Conservation (phyloP, 75 land plant species). For the Gnetum montanum region DNA sequence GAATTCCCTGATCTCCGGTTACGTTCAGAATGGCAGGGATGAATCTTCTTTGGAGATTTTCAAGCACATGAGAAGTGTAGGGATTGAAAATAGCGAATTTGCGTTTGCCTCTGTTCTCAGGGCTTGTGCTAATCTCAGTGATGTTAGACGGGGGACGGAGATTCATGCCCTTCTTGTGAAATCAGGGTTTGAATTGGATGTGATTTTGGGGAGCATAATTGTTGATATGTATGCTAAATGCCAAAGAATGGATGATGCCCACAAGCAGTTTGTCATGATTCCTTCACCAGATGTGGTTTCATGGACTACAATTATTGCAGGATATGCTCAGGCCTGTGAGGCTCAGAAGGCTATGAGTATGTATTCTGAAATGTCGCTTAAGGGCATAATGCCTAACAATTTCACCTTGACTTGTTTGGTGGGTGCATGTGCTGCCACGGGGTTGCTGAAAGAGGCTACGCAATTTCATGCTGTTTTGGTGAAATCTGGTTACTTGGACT, state of each 20-base stretch:
- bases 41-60: slow-evolving; percentile 25
- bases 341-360: slow-evolving; percentile 13
- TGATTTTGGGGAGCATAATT: slow-evolving; percentile 41
- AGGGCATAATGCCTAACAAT: slow-evolving; percentile 38
- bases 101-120: slow-evolving; percentile 30
- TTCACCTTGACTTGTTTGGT: slow-evolving; percentile 30
- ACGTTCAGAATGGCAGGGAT: slow-evolving; percentile 27
- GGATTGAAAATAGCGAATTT: slow-evolving; percentile 22
- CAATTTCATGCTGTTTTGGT: slow-evolving; percentile 30
- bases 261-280: slow-evolving; percentile 36
- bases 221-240: slow-evolving; percentile 60
- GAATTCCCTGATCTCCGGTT: slow-evolving; percentile 62
- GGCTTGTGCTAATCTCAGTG: slow-evolving; percentile 19
- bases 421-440: slow-evolving; percentile 29
- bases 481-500: slow-evolving; percentile 26
- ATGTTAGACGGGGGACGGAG: slow-evolving; percentile 14
- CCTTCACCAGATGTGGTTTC: slow-evolving; percentile 45
- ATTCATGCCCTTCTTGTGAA: slow-evolving; percentile 20
- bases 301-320: slow-evolving; percentile 58
- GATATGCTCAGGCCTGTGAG: slow-evolving; percentile 29
- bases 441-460: slow-evolving; percentile 16
- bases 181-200: slow-evolving; percentile 27
- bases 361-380: slow-evolving; percentile 27
- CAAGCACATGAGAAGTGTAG: slow-evolving; percentile 22
- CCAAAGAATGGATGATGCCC: slow-evolving; percentile 23